A percentile compares a stretch with the other conserved stretches of the same genome.
Conservation (phyloP, 164 flowering plant species). For the Hamamelis virginiana region DNA sequence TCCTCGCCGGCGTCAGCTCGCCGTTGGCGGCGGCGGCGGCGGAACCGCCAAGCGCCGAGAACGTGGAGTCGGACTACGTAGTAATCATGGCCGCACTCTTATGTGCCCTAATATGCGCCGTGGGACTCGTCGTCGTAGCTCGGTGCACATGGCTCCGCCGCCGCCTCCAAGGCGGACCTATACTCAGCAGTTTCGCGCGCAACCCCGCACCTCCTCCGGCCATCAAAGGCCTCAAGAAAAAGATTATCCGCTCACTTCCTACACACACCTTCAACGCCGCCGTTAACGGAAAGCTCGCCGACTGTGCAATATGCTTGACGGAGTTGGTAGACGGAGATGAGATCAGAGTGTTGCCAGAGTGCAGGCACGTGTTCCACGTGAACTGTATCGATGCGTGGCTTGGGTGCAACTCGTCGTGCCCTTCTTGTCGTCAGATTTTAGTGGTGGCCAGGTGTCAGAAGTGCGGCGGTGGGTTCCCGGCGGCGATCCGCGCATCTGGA, state of each 20-base stretch:
- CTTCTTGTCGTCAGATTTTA: constrained; percentile 25
- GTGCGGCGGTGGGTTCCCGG: constrained; percentile 18
- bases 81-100: background rate
- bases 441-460: constrained; percentile 11
- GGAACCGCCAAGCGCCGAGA: background rate
- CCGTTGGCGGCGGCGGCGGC: background rate
- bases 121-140: background rate
- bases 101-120: background rate
- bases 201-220: background rate
- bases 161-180: background rate
- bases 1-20: background rate
- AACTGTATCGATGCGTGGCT: constrained; percentile 39
- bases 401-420: constrained; percentile 36
- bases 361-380: constrained; percentile 23
- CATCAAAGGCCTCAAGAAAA: constrained; percentile 22
- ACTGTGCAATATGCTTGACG: constrained; percentile 30
- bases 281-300: constrained; percentile 7
- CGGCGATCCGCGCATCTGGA: too few species aligned
- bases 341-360: constrained; percentile 29
- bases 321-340: constrained; percentile 30
- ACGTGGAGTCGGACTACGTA: background rate
- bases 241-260: constrained; percentile 22
- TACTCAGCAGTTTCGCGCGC: background rate
- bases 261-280: constrained; percentile 10
- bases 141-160: background rate